A percentile compares a stretch with the other conserved stretches of the same genome.
These are phyloP conservation scores for Trichoderma endophyticum DNA, from an alignment of 2,329 filamentous ascomycete genomes.

Conservation along the genomic window DNA sequence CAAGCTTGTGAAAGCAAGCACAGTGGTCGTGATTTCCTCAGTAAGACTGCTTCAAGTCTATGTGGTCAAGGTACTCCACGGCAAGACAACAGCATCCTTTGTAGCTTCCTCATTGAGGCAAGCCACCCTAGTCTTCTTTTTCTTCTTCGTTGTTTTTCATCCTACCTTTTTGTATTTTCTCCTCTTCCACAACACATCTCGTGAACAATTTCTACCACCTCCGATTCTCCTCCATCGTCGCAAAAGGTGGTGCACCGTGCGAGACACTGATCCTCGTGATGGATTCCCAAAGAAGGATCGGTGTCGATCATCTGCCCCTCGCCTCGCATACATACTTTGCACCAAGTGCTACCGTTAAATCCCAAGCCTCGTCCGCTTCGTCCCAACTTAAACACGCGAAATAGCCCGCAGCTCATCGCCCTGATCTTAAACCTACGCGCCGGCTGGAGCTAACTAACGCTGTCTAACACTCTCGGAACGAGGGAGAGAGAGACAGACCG, in stretches of 20 bases:
- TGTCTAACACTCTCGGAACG: neutral
- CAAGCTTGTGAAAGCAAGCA: neutral
- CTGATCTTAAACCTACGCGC: neutral
- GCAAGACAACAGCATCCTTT: neutral
- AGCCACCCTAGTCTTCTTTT: neutral
- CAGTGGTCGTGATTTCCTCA: neutral
- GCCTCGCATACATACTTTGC: neutral
- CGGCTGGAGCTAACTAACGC: neutral
- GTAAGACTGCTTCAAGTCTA: neutral
- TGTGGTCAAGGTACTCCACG: neutral
- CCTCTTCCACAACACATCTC: neutral
- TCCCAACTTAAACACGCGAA: neutral
- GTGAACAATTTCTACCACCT: neutral
- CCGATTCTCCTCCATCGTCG: neutral
- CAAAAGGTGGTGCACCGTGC: neutral
- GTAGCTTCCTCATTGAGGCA: slow-evolving; percentile 7
- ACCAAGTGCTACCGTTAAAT: neutral
- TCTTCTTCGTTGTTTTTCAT: neutral
- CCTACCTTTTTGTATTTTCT: neutral
- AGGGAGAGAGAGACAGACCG: slow-evolving; percentile 6
- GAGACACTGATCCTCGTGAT: slow-evolving; percentile 8
- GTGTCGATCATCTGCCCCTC: slow-evolving; percentile 6
- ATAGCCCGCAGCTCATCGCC: slow-evolving; percentile 3
- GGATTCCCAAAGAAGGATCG: neutral
- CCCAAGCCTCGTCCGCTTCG: neutral